These are phyloP conservation scores for Candida arabinofermentans DNA, from an alignment of 805 yeast genomes.

Conservation along the genomic window DNA sequence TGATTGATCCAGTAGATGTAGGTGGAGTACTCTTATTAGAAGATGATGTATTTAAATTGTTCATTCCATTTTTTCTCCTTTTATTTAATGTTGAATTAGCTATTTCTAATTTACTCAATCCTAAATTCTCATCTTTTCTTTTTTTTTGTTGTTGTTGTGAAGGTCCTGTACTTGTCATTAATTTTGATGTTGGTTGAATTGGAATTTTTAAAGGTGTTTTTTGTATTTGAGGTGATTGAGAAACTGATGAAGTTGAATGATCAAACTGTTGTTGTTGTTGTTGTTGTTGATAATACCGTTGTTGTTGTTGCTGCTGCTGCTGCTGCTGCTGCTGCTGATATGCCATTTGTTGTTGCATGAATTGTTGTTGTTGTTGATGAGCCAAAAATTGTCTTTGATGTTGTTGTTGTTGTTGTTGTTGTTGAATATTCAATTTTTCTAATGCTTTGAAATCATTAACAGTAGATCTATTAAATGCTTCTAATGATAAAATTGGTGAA, in stretches of 20 bases:
- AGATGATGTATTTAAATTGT: too few species aligned
- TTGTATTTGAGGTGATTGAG: background rate
- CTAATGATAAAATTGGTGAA: conserved; percentile 49
- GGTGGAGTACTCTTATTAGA: too few species aligned
- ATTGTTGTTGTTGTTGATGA: conserved; percentile 13
- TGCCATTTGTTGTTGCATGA: too few species aligned
- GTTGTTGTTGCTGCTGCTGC: conserved; percentile 7
- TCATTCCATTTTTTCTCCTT: conserved; percentile 25
- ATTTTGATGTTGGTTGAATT: background rate
- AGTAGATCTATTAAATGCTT: conserved; percentile 38
- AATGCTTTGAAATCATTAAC: conserved; percentile 14
- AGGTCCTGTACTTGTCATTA: background rate
- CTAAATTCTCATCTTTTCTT: conserved; percentile 11
- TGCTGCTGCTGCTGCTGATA: conserved; percentile 13
- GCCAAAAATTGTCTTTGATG: conserved; percentile 13
- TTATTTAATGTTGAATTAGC: conserved; percentile 33
- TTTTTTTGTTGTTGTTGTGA: background rate
- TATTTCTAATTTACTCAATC: conserved; percentile 26
- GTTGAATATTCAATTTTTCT: conserved; percentile 15
- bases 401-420: conserved; percentile 17
- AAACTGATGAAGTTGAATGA: background rate
- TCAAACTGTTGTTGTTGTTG: background rate
- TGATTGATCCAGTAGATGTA: background rate
- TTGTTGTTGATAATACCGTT: conserved; percentile 1
- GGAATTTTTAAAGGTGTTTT: background rate